Conservation (phyloP, 2,329 filamentous ascomycete species). For the Trichoderma pleuroti region DNA sequence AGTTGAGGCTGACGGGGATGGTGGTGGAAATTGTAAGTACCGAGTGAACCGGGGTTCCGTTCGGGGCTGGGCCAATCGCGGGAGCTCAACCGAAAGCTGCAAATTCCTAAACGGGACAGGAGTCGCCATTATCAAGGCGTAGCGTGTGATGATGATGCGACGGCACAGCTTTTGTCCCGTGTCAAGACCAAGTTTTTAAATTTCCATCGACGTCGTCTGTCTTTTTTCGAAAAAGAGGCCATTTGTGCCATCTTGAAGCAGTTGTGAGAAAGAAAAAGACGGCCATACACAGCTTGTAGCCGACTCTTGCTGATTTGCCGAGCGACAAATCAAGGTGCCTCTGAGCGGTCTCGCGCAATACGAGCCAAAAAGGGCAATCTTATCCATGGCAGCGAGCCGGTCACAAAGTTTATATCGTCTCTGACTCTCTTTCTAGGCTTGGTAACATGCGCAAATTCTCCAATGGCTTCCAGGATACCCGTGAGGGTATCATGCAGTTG, state of each 20-base stretch:
- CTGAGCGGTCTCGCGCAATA: constrained; percentile 16
- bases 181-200: not conserved
- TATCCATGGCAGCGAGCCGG: not conserved
- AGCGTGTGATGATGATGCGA: too few relatives aligned
- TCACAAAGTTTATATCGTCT: constrained; percentile 40
- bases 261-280: constrained; percentile 6
- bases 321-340: constrained; percentile 28
- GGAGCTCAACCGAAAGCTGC: not conserved
- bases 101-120: not conserved
- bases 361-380: constrained; percentile 16
- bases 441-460: constrained; percentile 30
- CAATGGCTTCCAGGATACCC: constrained; percentile 10
- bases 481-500: too few relatives aligned
- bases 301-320: constrained; percentile 22
- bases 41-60: not conserved
- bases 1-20: not conserved
- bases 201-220: too few relatives aligned
- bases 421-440: constrained; percentile 55
- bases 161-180: constrained; percentile 17
- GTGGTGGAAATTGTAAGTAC: not conserved
- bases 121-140: not conserved
- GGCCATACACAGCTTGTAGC: constrained; percentile 17
- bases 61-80: not conserved
- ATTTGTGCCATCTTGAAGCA: not conserved
- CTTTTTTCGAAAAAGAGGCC: too few relatives aligned